A percentile compares a stretch with the other conserved stretches of the same genome.
phyloP scores from a whole-genome alignment of 1,284 basidiomycete genomes.

The Salmacisia buchloeana region DNA sequence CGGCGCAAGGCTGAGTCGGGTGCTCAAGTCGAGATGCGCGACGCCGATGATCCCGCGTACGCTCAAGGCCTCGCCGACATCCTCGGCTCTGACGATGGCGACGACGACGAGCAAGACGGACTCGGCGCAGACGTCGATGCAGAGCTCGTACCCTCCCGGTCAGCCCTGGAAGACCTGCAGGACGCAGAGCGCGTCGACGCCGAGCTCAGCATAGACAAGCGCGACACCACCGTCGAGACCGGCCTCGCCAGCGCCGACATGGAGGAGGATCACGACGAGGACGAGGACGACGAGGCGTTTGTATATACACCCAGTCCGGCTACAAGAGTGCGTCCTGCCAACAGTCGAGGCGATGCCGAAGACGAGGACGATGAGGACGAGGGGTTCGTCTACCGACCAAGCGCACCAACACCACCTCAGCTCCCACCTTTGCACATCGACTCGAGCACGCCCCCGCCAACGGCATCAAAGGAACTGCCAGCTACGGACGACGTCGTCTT shows the following conservation, averaged over 20 bases:
- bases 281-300: slow-evolving; percentile 25
- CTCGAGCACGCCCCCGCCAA: background rate
- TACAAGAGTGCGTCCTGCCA: no score
- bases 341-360: background rate
- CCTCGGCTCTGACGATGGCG: slow-evolving; percentile 2
- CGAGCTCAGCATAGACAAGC: slow-evolving; percentile 14
- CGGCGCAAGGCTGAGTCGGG: background rate
- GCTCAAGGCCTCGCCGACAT: slow-evolving; percentile 1
- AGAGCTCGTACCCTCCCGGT: background rate
- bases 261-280: slow-evolving; percentile 58
- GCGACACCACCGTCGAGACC: slow-evolving; percentile 64
- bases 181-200: slow-evolving; percentile 20
- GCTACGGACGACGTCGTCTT: background rate
- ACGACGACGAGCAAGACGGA: background rate
- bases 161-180: background rate
- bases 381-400: slow-evolving; percentile 61
- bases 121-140: background rate
- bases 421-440: slow-evolving; percentile 47
- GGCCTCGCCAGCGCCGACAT: slow-evolving; percentile 62
- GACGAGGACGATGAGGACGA: slow-evolving; percentile 55
- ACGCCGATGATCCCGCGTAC: background rate
- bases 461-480: background rate
- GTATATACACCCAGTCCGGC: background rate
- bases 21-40: background rate
- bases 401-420: background rate